Percentiles rank a stretch among this genome's conserved stretches.
phyloP scores from a whole-genome alignment of 2,329 filamentous ascomycete species.

The Monosporascus ibericus region DNA sequence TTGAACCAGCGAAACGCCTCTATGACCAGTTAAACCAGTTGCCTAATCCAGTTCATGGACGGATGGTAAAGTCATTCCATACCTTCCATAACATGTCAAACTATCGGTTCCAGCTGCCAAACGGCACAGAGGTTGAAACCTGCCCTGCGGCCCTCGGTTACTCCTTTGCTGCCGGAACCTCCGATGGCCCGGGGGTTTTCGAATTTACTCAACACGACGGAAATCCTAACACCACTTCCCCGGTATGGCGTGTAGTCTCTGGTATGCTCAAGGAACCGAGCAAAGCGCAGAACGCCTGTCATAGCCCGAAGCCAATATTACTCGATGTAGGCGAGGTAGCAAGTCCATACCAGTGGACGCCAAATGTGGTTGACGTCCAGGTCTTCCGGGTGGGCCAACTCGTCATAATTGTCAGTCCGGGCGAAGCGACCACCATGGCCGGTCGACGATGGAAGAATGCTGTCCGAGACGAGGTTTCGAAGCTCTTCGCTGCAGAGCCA shows the following conservation, averaged over 20 bases:
- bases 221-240: constrained; percentile 57
- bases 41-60: constrained; percentile 50
- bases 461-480: constrained; percentile 47
- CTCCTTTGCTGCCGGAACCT: constrained; percentile 87
- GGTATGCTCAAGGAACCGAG: constrained; percentile 65
- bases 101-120: constrained; percentile 66
- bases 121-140: constrained; percentile 64
- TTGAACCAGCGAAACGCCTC: constrained; percentile 30
- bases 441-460: constrained; percentile 80
- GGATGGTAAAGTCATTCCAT: constrained; percentile 74
- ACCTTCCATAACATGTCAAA: constrained; percentile 76
- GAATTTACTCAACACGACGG: constrained; percentile 89
- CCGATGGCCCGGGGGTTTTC: constrained; percentile 84
- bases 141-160: constrained; percentile 87
- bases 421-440: constrained; percentile 89
- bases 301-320: constrained; percentile 75
- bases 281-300: constrained; percentile 66
- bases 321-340: constrained; percentile 81
- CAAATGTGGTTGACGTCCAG: constrained; percentile 88
- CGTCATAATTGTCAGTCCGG: constrained; percentile 75
- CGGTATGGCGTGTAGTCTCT: constrained; percentile 74
- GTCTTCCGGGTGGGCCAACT: constrained; percentile 78
- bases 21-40: constrained; percentile 48
- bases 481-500: constrained; percentile 38
- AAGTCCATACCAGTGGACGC: constrained; percentile 77